phyloP scores from a whole-genome alignment of 179 eudicot species.

The Nepenthes alata region DNA sequence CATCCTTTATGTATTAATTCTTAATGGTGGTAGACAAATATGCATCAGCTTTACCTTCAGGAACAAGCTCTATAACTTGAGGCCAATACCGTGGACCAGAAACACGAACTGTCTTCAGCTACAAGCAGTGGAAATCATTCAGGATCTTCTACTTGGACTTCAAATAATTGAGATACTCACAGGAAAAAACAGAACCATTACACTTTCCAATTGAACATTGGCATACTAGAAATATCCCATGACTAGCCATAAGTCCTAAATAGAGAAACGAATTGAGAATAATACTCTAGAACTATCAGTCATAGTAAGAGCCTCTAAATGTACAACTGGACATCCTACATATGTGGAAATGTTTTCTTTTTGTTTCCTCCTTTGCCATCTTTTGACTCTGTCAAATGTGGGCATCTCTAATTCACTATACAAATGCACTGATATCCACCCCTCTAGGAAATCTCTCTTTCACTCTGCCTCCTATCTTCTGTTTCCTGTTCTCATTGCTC shows the following conservation, averaged over 20 bases:
- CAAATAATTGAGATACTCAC: neutral
- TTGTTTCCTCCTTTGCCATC: too few relatives aligned
- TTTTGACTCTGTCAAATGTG: too few relatives aligned
- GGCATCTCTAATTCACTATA: too few relatives aligned
- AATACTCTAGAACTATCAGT: neutral
- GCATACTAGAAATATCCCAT: neutral
- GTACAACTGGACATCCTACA: neutral
- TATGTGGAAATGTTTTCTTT: too few relatives aligned
- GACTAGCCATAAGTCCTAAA: neutral
- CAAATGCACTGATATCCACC: too few relatives aligned
- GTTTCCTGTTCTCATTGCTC: neutral
- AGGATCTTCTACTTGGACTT: neutral
- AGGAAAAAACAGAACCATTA: neutral
- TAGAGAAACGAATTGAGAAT: neutral
- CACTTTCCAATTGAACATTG: too few relatives aligned
- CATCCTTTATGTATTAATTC: neutral
- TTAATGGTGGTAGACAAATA: slow-evolving; percentile 1
- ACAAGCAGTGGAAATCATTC: slow-evolving; percentile 19
- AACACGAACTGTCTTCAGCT: slow-evolving; percentile 80
- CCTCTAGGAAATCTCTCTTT: neutral
- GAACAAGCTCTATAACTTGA: slow-evolving; percentile 75
- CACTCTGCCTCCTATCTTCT: neutral
- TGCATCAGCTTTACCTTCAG: slow-evolving; percentile 51
- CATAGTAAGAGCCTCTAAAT: too few relatives aligned
- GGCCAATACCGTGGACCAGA: slow-evolving; percentile 99